Evolutionary conservation across 2,329 filamentous ascomycete species (phyloP), one percentile per base, ranked within the genome.

Genomic region (Boeremia exigua): DNA sequence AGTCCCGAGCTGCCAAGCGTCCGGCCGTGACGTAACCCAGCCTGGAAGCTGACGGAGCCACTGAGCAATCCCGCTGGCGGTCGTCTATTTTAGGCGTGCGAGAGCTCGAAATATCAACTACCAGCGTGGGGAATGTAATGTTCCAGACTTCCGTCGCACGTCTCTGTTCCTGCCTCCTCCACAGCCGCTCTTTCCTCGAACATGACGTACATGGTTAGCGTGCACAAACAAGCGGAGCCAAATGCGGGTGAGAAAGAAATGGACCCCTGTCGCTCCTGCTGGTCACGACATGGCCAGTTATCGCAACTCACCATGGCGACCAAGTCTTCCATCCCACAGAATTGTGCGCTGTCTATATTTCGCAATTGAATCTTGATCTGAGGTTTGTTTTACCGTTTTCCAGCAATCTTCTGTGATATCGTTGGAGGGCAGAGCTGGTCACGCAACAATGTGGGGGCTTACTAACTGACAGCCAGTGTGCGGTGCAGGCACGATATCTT

Each of bases 21-120:
- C 37, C 19, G 45, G 56, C 49, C 62, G 65, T 68, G 66, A 68
- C 66, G 66, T 68, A 68, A 68, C 57, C 19, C 47, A 17, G 43
- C 37, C 17, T 46, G 59, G 34, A 38, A 44, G 48, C 44, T 53
- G 54, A 36, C 43, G 39, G 48, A 37, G 49, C 34, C 32, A 29
- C 30, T 39, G 33, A 29, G 44, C 19, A 42, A 45, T 48, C 17
- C 33, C 44, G 9, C 6, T 19, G 34, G 15, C 25, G 14, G 32
- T 32, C 14, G 39, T 44, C 34, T 51, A 11, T 33, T 15, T 47
- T 27, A 38, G 48, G 29, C 25, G 29, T 28, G 32, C 40, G 32
- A 45, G 9, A 17, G 6, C n/a, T 15, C 30, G 17, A 3, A 14
- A 15, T 23, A 12, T 37, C 9, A 14, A 19, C 1, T 3, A 32